A percentile compares a stretch with the other conserved stretches of the same genome.
phyloP scores from a whole-genome alignment of 768 basidiomycete genomes.

The Macrolepiota albuminosa region DNA sequence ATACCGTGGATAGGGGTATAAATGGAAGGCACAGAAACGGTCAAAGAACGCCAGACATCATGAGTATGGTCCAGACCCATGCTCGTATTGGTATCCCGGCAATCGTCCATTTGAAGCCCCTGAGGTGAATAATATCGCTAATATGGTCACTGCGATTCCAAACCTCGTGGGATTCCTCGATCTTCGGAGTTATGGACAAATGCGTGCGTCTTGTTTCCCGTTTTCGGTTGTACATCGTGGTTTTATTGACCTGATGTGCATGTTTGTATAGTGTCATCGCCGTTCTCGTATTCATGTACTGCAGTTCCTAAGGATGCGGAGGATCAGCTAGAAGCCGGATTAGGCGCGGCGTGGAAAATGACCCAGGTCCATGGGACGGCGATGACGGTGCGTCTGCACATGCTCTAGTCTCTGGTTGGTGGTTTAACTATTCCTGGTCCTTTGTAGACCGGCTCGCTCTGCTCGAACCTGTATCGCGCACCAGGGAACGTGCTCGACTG shows the following conservation, averaged over 20 bases:
- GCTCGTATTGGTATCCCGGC: constrained; percentile 77
- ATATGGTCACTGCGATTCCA: constrained; percentile 52
- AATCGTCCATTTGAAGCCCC: constrained; percentile 68
- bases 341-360: constrained; percentile 54
- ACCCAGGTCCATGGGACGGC: constrained; percentile 43
- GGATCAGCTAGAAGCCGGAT: constrained; percentile 61
- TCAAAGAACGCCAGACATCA: constrained; percentile 13
- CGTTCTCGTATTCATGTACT: constrained; percentile 70
- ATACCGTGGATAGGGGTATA: constrained; percentile 48
- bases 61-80: constrained; percentile 42
- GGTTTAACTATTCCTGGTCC: neutral
- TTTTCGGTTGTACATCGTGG: neutral
- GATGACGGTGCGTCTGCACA: constrained; percentile 36
- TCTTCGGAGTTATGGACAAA: constrained; percentile 78
- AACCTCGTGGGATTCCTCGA: constrained; percentile 66
- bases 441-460: constrained; percentile 40
- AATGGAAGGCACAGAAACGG: constrained; percentile 46
- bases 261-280: constrained; percentile 56
- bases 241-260: too few species aligned
- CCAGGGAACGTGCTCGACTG: constrained; percentile 67
- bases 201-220: constrained; percentile 46
- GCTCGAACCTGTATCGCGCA: constrained; percentile 42
- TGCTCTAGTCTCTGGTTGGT: neutral
- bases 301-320: constrained; percentile 59
- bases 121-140: constrained; percentile 72